Evolutionary conservation across 768 basidiomycete genomes (phyloP).

Genomic region (Pleurotus pulmonarius): DNA sequence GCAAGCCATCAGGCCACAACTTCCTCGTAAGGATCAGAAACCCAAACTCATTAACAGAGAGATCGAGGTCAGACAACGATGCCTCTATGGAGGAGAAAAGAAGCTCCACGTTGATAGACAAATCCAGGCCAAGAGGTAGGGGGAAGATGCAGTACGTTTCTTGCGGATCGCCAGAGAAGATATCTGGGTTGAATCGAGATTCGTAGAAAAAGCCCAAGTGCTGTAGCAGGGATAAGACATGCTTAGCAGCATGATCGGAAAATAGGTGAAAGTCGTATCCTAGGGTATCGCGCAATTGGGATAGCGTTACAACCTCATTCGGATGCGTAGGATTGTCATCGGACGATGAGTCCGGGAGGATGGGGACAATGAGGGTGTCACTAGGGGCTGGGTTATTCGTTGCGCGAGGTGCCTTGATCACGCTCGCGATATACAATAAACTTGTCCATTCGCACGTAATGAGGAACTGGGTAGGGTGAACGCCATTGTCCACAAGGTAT

Average conservation of each 20-base stretch:
- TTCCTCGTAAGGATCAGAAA: constrained; percentile 64
- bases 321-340: constrained; percentile 31
- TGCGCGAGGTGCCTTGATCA: constrained; percentile 46
- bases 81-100: constrained; percentile 70
- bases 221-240: constrained; percentile 57
- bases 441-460: constrained; percentile 69
- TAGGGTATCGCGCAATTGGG: constrained; percentile 58
- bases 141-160: constrained; percentile 54
- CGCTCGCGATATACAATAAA: constrained; percentile 57
- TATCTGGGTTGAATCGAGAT: constrained; percentile 28
- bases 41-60: constrained; percentile 72
- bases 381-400: constrained; percentile 15
- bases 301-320: constrained; percentile 55
- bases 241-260: constrained; percentile 46
- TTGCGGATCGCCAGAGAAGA: constrained; percentile 36
- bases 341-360: constrained; percentile 5
- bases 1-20: constrained; percentile 72
- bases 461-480: constrained; percentile 34
- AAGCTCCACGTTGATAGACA: constrained; percentile 68
- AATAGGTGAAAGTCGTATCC: constrained; percentile 54
- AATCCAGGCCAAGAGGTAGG: constrained; percentile 67
- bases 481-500: constrained; percentile 47
- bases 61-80: constrained; percentile 64
- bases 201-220: constrained; percentile 60
- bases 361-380: constrained; percentile 39